Evolutionary conservation across 192 early-diverging fungal genomes (phyloP), one percentile per base, ranked within the genome.

Genomic region (Coemansia erecta): DNA sequence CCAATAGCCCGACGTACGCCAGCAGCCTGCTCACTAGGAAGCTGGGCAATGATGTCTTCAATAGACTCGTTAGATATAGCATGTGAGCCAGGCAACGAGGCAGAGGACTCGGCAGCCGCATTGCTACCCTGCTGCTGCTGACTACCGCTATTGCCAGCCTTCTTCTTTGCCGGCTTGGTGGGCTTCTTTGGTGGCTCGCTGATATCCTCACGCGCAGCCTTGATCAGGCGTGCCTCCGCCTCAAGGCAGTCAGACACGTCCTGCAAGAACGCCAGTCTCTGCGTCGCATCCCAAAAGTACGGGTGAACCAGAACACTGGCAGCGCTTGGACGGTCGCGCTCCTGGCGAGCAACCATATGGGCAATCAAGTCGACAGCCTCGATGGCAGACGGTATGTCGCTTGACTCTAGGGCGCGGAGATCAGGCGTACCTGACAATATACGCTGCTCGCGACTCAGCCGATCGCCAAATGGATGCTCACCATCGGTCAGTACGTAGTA

Each of bases 181-280:
- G 49, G 23, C 61, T 63, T 71, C 35, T 63, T 63, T 23, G 69
- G 59, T 17, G 62, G 70, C 48, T 68, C 65, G 0, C 66, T 50
- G 8, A 69, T 19, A 31, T 59, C 61, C 26, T 78, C 75, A 37
- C 70, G 70, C 26, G 75, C 75, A 45, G 63, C 75, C 50, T 78
- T 78, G 51, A 78, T 72, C 58, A 78, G 66, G 11, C 75, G 61
- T 57, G 83, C 84, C 71, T 99, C 94, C 9, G 91, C 82, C 66
- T 98, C 94, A 58, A 97, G 87, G 22, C 97, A 84, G 72, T 99
- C 95, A 0, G 94, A 97, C 11, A 92, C 91, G 68, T 98, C 94
- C 74, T 94, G 92, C 66, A 99, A 61, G 71, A 98, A 99, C 51
- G 80, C 80, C 51, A 99, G 76, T 11, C 92, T 87, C 72, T 91